A percentile compares a stretch with the other conserved stretches of the same genome.
These are phyloP conservation scores for Boletus reticuloceps DNA, from an alignment of 768 basidiomycete genomes.

Conservation along the genomic window DNA sequence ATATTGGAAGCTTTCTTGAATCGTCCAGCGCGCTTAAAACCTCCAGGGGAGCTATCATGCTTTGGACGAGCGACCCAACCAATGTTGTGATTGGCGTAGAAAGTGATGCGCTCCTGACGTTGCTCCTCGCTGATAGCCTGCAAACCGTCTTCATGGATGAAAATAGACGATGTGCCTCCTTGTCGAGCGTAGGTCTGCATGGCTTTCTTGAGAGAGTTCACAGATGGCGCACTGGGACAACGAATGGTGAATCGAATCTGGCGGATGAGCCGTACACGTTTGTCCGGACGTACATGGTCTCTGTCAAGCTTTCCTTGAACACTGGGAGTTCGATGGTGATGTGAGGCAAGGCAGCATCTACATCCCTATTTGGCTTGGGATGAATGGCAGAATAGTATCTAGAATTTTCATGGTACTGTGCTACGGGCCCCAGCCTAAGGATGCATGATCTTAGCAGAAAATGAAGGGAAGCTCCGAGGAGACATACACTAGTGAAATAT, in stretches of 20 bases:
- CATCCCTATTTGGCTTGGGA: slow-evolving; percentile 56
- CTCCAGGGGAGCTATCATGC: slow-evolving; percentile 32
- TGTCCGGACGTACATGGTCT: slow-evolving; percentile 62
- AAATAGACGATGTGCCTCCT: slow-evolving; percentile 55
- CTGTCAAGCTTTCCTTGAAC: slow-evolving; percentile 78
- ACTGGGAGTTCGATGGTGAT: slow-evolving; percentile 83
- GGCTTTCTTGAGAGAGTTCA: slow-evolving; percentile 64
- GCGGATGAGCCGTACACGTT: background rate
- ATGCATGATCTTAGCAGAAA: background rate
- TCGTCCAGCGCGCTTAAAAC: slow-evolving; percentile 53
- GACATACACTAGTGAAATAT: slow-evolving; percentile 55
- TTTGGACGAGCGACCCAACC: slow-evolving; percentile 60
- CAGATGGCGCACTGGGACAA: slow-evolving; percentile 58
- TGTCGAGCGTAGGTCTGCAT: slow-evolving; percentile 68
- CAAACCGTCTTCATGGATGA: slow-evolving; percentile 63
- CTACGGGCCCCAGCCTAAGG: slow-evolving; percentile 71
- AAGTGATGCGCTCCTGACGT: slow-evolving; percentile 45
- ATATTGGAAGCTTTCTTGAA: slow-evolving; percentile 96
- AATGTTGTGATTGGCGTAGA: slow-evolving; percentile 56
- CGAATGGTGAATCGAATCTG: background rate
- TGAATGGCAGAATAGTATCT: slow-evolving; percentile 74
- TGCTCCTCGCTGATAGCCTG: slow-evolving; percentile 48
- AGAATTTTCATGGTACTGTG: slow-evolving; percentile 83
- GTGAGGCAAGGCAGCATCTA: slow-evolving; percentile 67
- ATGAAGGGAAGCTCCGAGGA: background rate